phyloP scores from a whole-genome alignment of 2,329 filamentous ascomycete genomes.

The Calonectria crousiana region DNA sequence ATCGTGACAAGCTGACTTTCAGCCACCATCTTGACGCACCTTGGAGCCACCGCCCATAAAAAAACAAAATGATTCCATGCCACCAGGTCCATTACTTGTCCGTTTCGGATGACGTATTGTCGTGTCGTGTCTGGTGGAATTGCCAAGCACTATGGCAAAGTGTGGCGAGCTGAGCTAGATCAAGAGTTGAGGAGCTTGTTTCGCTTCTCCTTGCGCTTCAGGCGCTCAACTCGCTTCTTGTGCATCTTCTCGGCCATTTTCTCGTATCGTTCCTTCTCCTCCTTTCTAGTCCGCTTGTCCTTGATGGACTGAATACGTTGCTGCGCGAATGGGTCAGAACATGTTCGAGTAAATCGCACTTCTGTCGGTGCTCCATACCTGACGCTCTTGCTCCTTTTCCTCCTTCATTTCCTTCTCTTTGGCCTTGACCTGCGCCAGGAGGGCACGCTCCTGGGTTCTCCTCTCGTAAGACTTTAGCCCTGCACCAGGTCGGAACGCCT shows the following conservation, averaged over 20 bases:
- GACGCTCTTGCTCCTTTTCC: slow-evolving; percentile 90
- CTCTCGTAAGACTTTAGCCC: slow-evolving; percentile 85
- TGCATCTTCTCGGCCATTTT: slow-evolving; percentile 99
- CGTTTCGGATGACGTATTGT: slow-evolving; percentile 27
- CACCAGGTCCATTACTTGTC: slow-evolving; percentile 9
- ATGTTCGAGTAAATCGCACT: not conserved
- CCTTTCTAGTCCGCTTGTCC: slow-evolving; percentile 88
- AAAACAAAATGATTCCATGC: not conserved
- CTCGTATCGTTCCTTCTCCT: slow-evolving; percentile 91
- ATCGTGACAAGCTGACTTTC: not conserved
- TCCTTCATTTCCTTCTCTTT: slow-evolving; percentile 97
- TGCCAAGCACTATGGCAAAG: slow-evolving; percentile 21
- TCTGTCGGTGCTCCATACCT: slow-evolving; percentile 76
- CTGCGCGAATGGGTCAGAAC: slow-evolving; percentile 57
- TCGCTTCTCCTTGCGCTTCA: slow-evolving; percentile 96
- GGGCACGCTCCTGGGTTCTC: slow-evolving; percentile 77
- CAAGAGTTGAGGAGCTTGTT: slow-evolving; percentile 84
- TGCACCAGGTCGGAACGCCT: slow-evolving; percentile 84
- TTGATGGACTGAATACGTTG: slow-evolving; percentile 82
- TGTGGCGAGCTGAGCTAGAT: slow-evolving; percentile 27
- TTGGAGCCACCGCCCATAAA: not conserved
- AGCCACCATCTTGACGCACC: not conserved
- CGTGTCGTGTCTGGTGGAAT: slow-evolving; percentile 42
- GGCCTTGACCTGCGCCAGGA: slow-evolving; percentile 83
- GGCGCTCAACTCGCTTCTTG: slow-evolving; percentile 89